Evolutionary conservation across 169 alveolate species (phyloP).

Genomic region (Eimeria acervulina): DNA sequence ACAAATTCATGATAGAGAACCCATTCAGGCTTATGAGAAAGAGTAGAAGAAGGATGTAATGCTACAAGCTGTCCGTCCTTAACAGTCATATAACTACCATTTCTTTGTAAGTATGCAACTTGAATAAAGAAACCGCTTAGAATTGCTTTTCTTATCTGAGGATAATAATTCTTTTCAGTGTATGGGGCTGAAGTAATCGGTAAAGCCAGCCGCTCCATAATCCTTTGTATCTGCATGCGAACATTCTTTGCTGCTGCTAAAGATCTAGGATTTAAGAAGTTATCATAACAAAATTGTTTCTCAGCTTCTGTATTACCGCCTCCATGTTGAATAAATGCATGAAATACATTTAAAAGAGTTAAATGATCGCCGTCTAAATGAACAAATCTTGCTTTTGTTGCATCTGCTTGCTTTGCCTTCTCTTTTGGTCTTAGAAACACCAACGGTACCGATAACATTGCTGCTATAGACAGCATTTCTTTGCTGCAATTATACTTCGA

Average conservation of each 20-base stretch:
- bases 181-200: constrained; percentile 82
- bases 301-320: constrained; percentile 89
- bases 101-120: constrained; percentile 86
- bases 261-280: constrained; percentile 92
- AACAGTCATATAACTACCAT: constrained; percentile 96
- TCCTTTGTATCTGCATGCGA: constrained; percentile 93
- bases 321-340: constrained; percentile 87
- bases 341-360: constrained; percentile 95
- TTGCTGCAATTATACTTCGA: constrained; percentile 78
- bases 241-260: constrained; percentile 94
- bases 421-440: constrained; percentile 97
- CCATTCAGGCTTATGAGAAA: constrained; percentile 96
- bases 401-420: constrained; percentile 84
- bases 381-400: constrained; percentile 93
- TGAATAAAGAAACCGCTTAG: constrained; percentile 84
- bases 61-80: constrained; percentile 98
- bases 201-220: constrained; percentile 85
- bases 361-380: constrained; percentile 99
- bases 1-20: constrained; percentile 97
- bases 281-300: constrained; percentile 94
- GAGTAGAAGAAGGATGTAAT: constrained; percentile 98
- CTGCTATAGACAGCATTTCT: constrained; percentile 84
- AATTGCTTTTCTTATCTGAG: constrained; percentile 85
- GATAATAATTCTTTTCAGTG: constrained; percentile 83
- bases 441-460: constrained; percentile 96